Conservation (phyloP, 2,329 filamentous ascomycete genomes). For the Fusarium sp. region DNA sequence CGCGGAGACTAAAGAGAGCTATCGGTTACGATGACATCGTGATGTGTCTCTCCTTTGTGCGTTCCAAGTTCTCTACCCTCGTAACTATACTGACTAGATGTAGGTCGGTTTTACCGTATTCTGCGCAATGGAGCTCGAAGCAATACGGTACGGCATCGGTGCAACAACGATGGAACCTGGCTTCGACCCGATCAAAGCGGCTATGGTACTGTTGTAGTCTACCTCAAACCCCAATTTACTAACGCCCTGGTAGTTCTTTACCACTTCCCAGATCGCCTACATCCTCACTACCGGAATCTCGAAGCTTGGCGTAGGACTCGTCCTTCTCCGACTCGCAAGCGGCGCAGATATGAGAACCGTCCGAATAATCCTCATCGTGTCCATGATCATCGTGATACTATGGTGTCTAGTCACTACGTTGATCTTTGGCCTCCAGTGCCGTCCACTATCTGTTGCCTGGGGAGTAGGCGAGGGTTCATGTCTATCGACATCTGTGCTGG, state of each 20-base stretch:
- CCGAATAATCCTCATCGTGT: not conserved
- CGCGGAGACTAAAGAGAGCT: not conserved
- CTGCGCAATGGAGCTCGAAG: not conserved
- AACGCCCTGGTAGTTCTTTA: not conserved
- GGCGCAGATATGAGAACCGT: not conserved
- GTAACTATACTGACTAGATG: not conserved
- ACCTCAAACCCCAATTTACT: accelerated
- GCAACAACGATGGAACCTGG: not conserved
- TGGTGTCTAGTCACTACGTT: not conserved
- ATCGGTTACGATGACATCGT: not conserved
- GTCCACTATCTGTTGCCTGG: not conserved
- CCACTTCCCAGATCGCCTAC: not conserved
- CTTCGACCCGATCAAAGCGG: not conserved
- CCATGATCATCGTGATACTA: not conserved
- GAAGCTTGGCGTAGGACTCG: not conserved
- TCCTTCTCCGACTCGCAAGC: conserved; percentile 1
- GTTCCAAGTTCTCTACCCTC: not conserved
- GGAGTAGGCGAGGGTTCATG: not conserved
- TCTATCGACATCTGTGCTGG: not conserved
- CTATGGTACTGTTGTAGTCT: not conserved
- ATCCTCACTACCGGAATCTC: conserved; percentile 1
- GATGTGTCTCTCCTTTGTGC: not conserved
- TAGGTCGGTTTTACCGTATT: not conserved
- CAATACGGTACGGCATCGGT: not conserved
- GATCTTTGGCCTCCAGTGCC: not conserved